phyloP scores from a whole-genome alignment of 2,329 filamentous ascomycete genomes.

The Cryphonectria naterciae region DNA sequence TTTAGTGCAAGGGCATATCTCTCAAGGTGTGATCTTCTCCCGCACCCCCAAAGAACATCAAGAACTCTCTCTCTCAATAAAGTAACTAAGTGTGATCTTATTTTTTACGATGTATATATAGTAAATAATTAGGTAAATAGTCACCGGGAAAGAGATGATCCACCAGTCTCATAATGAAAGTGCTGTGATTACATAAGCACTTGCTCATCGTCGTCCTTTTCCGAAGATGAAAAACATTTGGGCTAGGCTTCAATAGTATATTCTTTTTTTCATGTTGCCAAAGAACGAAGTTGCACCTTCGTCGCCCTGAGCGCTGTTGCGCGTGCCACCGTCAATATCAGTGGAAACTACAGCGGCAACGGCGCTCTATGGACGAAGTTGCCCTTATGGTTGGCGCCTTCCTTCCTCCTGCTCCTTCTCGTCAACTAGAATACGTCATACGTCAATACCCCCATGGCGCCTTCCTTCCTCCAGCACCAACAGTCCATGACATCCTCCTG shows the following conservation, averaged over 20 bases:
- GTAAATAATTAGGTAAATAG: too few species aligned
- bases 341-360: background rate
- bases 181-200: slow-evolving; percentile 1
- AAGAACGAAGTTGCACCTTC: background rate
- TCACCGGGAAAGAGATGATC: too few species aligned
- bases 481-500: too few species aligned
- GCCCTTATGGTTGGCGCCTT: background rate
- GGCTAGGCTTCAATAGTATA: background rate
- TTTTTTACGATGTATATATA: too few species aligned
- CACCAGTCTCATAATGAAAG: background rate
- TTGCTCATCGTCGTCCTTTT: background rate
- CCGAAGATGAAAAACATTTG: background rate
- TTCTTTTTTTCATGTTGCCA: background rate
- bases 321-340: background rate
- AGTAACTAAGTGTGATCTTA: too few species aligned
- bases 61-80: too few species aligned
- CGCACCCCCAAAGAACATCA: too few species aligned
- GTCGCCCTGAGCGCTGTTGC: background rate
- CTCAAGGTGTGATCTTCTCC: too few species aligned
- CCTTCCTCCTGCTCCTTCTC: background rate
- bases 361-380: background rate
- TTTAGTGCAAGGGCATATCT: too few species aligned
- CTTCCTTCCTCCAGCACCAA: too few species aligned
- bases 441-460: too few species aligned
- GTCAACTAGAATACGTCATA: too few species aligned